phyloP scores from a whole-genome alignment of 345 rosid species.

The Eucalyptus coolabah region DNA sequence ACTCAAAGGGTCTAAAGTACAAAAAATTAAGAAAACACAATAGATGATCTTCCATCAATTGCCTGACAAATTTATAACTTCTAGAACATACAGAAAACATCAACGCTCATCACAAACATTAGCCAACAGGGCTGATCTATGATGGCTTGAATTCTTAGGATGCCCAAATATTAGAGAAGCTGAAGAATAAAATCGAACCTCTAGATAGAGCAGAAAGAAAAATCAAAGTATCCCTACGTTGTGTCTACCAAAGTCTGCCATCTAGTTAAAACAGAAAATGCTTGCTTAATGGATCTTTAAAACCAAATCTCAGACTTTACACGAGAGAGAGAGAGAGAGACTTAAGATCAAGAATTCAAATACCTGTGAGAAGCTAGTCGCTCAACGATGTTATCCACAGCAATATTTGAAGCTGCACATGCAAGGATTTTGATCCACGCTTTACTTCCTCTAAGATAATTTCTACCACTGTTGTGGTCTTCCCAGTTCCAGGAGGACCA shows the following conservation, averaged over 20 bases:
- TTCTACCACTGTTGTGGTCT: slow-evolving; percentile 96
- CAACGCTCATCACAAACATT: neutral
- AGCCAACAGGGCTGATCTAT: neutral
- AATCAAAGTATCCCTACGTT: neutral
- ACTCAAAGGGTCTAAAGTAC: neutral
- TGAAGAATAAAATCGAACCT: neutral
- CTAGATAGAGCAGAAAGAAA: neutral
- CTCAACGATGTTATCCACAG: slow-evolving; percentile 97
- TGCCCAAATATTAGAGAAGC: neutral
- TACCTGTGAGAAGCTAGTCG: slow-evolving; percentile 88
- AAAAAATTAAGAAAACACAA: neutral
- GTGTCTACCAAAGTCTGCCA: neutral
- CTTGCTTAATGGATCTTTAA: neutral
- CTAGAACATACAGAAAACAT: neutral
- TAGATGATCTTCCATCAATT: neutral
- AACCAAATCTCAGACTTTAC: neutral
- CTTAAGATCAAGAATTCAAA: neutral
- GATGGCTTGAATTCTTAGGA: neutral
- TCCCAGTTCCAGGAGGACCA: slow-evolving; percentile 99
- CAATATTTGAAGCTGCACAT: slow-evolving; percentile 97
- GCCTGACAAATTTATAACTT: neutral
- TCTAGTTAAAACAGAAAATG: neutral
- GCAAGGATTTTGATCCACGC: slow-evolving; percentile 92
- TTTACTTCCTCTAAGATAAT: slow-evolving; percentile 91
- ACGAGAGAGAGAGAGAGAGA: neutral